Conservation (phyloP, 2,329 filamentous ascomycete genomes). For the Onygena corvina region DNA sequence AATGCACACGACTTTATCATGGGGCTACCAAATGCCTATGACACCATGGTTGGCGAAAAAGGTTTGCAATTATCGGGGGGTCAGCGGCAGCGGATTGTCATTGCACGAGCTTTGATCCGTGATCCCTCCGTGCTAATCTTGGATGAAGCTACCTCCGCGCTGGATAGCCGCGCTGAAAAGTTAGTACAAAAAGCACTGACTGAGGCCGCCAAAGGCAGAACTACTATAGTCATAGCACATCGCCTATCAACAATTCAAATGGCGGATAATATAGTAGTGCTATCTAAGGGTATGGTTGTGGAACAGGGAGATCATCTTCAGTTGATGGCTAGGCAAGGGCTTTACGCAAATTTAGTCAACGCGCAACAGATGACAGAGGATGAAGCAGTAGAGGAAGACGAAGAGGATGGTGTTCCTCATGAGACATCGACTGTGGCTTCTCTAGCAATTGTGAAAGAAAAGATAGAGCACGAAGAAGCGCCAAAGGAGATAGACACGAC, state of each 20-base stretch:
- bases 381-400: neutral
- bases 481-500: too few relatives aligned
- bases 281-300: slow-evolving; percentile 25
- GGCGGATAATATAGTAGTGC: slow-evolving; percentile 33
- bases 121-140: slow-evolving; percentile 71
- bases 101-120: slow-evolving; percentile 65
- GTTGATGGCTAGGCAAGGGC: slow-evolving; percentile 18
- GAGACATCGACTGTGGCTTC: neutral
- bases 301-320: slow-evolving; percentile 30
- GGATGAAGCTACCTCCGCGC: slow-evolving; percentile 71
- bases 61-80: slow-evolving; percentile 91
- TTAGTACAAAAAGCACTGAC: slow-evolving; percentile 74
- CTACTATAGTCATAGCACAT: slow-evolving; percentile 29
- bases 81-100: slow-evolving; percentile 96
- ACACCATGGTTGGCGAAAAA: slow-evolving; percentile 74
- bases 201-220: slow-evolving; percentile 47
- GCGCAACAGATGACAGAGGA: neutral
- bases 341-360: neutral
- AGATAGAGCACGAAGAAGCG: neutral
- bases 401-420: neutral
- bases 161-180: slow-evolving; percentile 73
- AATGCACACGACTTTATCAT: slow-evolving; percentile 70
- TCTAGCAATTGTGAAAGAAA: neutral
- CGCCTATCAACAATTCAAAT: slow-evolving; percentile 29
- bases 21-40: slow-evolving; percentile 61